Evolutionary conservation across 495 filamentous ascomycete species (phyloP).

Genomic region (Pseudomonodictys pantanalensis): DNA sequence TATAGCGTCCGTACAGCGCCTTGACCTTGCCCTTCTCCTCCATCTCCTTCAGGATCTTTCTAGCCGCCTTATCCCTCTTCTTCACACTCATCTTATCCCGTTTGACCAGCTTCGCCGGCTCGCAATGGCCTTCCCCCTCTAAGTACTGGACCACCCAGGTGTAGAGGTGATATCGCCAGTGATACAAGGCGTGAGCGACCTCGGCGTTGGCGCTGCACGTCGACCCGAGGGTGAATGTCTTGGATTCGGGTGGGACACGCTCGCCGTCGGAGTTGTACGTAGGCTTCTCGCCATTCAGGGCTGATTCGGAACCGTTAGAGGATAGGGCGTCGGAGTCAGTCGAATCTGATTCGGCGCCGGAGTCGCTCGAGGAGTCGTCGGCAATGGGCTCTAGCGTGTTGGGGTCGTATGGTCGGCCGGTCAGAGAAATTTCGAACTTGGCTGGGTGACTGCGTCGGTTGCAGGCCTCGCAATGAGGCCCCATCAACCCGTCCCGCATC

Average conservation of each 20-base stretch:
- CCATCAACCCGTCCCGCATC: slow-evolving; percentile 23
- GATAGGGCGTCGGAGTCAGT: slow-evolving; percentile 14
- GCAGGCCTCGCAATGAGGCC: slow-evolving; percentile 70
- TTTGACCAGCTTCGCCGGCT: slow-evolving; percentile 52
- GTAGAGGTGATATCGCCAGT: slow-evolving; percentile 75
- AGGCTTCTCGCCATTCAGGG: slow-evolving; percentile 20
- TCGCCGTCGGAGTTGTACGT: slow-evolving; percentile 37
- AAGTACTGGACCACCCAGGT: slow-evolving; percentile 66
- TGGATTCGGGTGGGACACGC: slow-evolving; percentile 31
- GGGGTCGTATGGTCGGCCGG: slow-evolving; percentile 67
- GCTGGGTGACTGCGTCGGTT: slow-evolving; percentile 67
- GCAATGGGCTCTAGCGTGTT: slow-evolving; percentile 65
- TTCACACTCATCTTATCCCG: slow-evolving; percentile 54
- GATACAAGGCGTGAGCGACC: slow-evolving; percentile 65
- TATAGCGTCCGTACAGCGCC: slow-evolving; percentile 58
- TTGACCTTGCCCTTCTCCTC: slow-evolving; percentile 53
- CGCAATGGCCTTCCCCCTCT: slow-evolving; percentile 51
- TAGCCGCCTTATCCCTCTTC: slow-evolving; percentile 53
- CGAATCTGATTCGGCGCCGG: slow-evolving; percentile 4
- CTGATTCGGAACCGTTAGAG: slow-evolving; percentile 36
- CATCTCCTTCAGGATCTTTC: slow-evolving; percentile 58
- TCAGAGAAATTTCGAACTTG: slow-evolving; percentile 58
- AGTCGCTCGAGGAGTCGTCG: slow-evolving; percentile 47
- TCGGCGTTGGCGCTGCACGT: slow-evolving; percentile 66
- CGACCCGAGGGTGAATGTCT: slow-evolving; percentile 40